Conservation (phyloP, 345 rosid genomes). For the Geranium rotundifolium region DNA sequence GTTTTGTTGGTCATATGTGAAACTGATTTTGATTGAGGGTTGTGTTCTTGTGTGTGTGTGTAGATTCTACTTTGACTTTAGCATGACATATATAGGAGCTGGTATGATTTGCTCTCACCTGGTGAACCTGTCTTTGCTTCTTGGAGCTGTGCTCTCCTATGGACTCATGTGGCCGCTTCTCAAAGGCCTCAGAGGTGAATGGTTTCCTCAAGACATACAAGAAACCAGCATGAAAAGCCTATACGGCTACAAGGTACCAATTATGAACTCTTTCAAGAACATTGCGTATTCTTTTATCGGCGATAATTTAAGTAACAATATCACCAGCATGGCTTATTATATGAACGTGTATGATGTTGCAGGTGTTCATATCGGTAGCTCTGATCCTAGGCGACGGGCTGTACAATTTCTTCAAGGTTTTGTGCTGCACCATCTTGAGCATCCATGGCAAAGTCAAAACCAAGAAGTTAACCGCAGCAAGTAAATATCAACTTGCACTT, state of each 20-base stretch:
- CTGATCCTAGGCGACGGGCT: conserved; percentile 90
- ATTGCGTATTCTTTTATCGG: not conserved
- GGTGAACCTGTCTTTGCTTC: conserved; percentile 75
- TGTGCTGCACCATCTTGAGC: conserved; percentile 34
- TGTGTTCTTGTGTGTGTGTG: not conserved
- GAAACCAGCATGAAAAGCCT: conserved; percentile 79
- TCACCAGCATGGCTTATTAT: too few species aligned
- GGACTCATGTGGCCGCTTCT: conserved; percentile 94
- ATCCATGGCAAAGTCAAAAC: conserved; percentile 36
- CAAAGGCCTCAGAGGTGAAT: conserved; percentile 50
- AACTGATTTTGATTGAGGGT: not conserved
- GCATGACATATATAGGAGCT: conserved; percentile 75
- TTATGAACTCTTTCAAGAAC: not conserved
- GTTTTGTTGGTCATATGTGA: too few species aligned
- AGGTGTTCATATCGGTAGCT: conserved; percentile 73
- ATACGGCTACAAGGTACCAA: conserved; percentile 75
- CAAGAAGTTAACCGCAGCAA: conserved; percentile 16
- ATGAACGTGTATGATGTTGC: not conserved
- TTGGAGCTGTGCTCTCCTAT: conserved; percentile 73
- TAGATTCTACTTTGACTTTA: conserved; percentile 85
- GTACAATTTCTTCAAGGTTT: conserved; percentile 68
- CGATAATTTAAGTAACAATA: too few species aligned
- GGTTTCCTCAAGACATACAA: conserved; percentile 52
- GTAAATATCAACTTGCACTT: not conserved
- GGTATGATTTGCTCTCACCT: conserved; percentile 90